These are phyloP conservation scores for Linum tenue DNA, from an alignment of 345 rosid species.

Conservation along the genomic window DNA sequence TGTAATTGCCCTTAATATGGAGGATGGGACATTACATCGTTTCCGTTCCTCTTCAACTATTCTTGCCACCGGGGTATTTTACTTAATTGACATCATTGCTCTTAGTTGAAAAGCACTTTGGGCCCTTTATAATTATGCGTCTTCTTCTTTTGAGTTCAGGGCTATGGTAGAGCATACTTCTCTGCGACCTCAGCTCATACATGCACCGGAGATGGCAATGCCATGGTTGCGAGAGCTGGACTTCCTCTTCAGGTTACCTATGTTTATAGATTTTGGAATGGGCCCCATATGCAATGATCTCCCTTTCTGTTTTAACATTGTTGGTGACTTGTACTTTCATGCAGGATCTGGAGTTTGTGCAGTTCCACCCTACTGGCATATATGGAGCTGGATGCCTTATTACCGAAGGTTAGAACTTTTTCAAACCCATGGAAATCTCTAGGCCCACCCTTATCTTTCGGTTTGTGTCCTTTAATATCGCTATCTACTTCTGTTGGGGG, in stretches of 20 bases:
- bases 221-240: slow-evolving; percentile 96
- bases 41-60: slow-evolving; percentile 74
- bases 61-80: slow-evolving; percentile 85
- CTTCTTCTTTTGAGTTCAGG: slow-evolving; percentile 38
- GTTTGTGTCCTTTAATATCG: background rate
- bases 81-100: background rate
- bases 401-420: slow-evolving; percentile 61
- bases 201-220: slow-evolving; percentile 97
- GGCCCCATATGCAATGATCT: background rate
- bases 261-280: slow-evolving; percentile 10
- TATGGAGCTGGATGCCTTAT: slow-evolving; percentile 97
- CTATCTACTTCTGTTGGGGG: background rate
- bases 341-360: slow-evolving; percentile 98
- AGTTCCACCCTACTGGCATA: slow-evolving; percentile 96
- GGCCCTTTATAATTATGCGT: background rate
- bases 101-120: background rate
- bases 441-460: background rate
- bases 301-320: slow-evolving; percentile 2
- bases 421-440: background rate
- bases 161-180: slow-evolving; percentile 92
- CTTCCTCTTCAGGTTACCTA: slow-evolving; percentile 70
- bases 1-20: slow-evolving; percentile 89
- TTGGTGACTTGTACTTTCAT: slow-evolving; percentile 9
- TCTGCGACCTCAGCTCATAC: slow-evolving; percentile 99
- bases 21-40: slow-evolving; percentile 91